phyloP scores from a whole-genome alignment of 371 early-diverging fungal genomes.

The Syncephalastrum monosporum region DNA sequence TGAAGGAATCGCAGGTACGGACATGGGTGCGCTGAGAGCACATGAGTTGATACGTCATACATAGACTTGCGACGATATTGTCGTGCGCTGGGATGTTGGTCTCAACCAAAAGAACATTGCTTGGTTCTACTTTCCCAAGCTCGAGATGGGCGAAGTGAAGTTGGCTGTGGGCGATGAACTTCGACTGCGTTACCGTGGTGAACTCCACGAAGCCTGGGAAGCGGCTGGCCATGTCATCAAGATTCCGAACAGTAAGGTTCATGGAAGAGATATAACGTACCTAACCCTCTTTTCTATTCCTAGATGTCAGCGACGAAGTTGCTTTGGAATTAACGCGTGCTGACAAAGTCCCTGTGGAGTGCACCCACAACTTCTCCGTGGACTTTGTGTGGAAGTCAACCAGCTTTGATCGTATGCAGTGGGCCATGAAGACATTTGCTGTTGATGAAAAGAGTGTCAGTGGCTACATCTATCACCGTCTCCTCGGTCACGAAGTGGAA shows the following conservation, averaged over 20 bases:
- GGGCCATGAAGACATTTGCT: slow-evolving; percentile 94
- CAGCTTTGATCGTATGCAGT: slow-evolving; percentile 95
- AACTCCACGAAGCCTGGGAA: slow-evolving; percentile 85
- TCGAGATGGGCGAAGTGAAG: slow-evolving; percentile 91
- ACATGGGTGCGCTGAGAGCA: neutral
- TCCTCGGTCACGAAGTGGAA: slow-evolving; percentile 92
- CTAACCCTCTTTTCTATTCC: neutral
- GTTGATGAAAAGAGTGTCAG: slow-evolving; percentile 92
- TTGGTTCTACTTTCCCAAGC: slow-evolving; percentile 90
- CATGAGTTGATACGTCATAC: neutral
- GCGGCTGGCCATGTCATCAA: slow-evolving; percentile 93
- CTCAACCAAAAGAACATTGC: slow-evolving; percentile 93
- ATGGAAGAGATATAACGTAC: too few species aligned
- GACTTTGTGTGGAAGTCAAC: slow-evolving; percentile 99
- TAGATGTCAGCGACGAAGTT: slow-evolving; percentile 91
- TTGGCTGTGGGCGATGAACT: slow-evolving; percentile 97
- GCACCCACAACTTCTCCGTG: slow-evolving; percentile 94
- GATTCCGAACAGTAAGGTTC: slow-evolving; percentile 80
- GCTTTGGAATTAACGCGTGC: slow-evolving; percentile 76
- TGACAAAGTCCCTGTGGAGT: slow-evolving; percentile 76
- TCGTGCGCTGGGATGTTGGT: slow-evolving; percentile 97
- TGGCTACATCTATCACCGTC: slow-evolving; percentile 91
- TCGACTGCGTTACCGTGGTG: slow-evolving; percentile 85
- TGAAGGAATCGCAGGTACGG: slow-evolving; percentile 88
- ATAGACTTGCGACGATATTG: slow-evolving; percentile 90